These are phyloP conservation scores for Lentinula edodes DNA, from an alignment of 768 basidiomycete species.

Conservation along the genomic window DNA sequence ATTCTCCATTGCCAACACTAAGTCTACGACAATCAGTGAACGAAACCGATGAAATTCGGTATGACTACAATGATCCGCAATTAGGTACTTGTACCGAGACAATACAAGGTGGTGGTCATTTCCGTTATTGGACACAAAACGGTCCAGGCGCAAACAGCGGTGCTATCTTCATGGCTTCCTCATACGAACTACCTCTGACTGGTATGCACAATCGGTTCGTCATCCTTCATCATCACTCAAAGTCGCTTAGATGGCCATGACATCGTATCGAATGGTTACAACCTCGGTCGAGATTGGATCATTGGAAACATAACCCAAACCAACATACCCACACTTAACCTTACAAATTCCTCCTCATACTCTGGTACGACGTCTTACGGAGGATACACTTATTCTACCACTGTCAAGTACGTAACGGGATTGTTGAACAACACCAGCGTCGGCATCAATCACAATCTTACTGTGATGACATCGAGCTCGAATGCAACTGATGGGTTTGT, in stretches of 20 bases:
- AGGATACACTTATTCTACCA: slow-evolving; percentile 71
- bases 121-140: slow-evolving; percentile 85
- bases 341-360: slow-evolving; percentile 59
- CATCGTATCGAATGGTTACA: slow-evolving; percentile 75
- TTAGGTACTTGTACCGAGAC: slow-evolving; percentile 87
- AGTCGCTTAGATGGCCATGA: slow-evolving; percentile 49
- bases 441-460: slow-evolving; percentile 63
- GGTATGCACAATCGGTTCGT: slow-evolving; percentile 26
- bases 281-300: slow-evolving; percentile 83
- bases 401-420: slow-evolving; percentile 64
- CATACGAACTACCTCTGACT: slow-evolving; percentile 65
- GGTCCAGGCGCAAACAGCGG: slow-evolving; percentile 59
- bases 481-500: slow-evolving; percentile 80
- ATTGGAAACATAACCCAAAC: slow-evolving; percentile 73
- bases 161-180: slow-evolving; percentile 70
- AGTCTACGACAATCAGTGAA: slow-evolving; percentile 43
- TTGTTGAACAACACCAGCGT: slow-evolving; percentile 62
- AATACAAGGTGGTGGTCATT: slow-evolving; percentile 80
- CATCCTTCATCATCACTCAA: neutral
- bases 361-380: slow-evolving; percentile 56
- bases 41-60: slow-evolving; percentile 80
- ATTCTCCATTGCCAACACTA: neutral
- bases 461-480: slow-evolving; percentile 42
- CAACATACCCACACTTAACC: slow-evolving; percentile 33
- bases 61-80: slow-evolving; percentile 74